These are phyloP conservation scores for Potentilla sterilis DNA, from an alignment of 306 rosid genomes.

Conservation along the genomic window DNA sequence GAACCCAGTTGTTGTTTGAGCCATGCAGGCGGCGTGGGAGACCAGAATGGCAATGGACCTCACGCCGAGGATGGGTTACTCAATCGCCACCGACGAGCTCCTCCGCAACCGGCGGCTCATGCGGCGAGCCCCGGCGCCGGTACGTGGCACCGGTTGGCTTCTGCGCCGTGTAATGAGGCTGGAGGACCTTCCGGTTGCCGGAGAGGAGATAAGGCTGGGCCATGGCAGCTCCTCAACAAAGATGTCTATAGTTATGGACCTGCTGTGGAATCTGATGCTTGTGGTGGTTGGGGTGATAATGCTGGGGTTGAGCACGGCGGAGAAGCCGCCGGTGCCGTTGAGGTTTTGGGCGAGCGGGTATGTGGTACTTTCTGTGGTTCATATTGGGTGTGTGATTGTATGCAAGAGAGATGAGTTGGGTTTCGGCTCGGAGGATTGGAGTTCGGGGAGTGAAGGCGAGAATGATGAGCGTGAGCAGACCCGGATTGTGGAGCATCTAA, in stretches of 20 bases:
- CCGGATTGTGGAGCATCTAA: conserved; percentile 35
- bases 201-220: conserved; percentile 45
- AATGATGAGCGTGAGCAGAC: conserved; percentile 33
- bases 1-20: background rate
- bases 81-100: conserved; percentile 34
- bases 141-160: conserved; percentile 50
- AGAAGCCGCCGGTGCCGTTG: conserved; percentile 63
- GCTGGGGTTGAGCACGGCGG: conserved; percentile 49
- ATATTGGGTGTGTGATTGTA: conserved; percentile 48
- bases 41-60: background rate
- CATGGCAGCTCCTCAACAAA: conserved; percentile 78
- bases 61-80: conserved; percentile 25
- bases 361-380: conserved; percentile 51
- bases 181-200: conserved; percentile 71
- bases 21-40: conserved; percentile 9
- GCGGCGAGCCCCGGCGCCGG: conserved; percentile 42
- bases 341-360: conserved; percentile 82
- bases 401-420: conserved; percentile 34
- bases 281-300: conserved; percentile 41
- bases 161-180: conserved; percentile 77
- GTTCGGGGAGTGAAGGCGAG: conserved; percentile 52
- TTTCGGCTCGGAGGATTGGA: conserved; percentile 20
- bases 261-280: conserved; percentile 68
- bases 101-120: conserved; percentile 51
- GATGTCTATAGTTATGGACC: conserved; percentile 61